Base-by-base conservation (phyloP, 495 filamentous ascomycete genomes). In the Neurospora sublineolata region DNA sequence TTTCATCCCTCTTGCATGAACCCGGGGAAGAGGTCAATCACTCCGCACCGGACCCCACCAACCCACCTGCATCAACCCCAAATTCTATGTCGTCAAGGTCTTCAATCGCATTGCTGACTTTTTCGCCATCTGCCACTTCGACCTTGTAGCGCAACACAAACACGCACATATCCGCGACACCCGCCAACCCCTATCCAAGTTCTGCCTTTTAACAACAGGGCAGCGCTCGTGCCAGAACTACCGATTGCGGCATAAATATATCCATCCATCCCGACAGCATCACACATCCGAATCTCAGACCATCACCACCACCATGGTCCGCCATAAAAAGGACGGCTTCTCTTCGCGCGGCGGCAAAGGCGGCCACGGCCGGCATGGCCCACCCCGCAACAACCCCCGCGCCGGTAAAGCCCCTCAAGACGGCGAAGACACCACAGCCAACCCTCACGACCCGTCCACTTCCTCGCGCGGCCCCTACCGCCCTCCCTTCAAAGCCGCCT, bases 321-420 rank as follows among this genome's bases (percentile, higher is more conserved):
- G 93, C 69, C 93, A 97, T 82, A 97, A 97, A 81, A 97, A 97
- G 84, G 93, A 97, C 82, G 88, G 88, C 78, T 91, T 92, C 80
- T 84, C 88, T 67, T 86, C 87, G 37, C 75, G 83, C 75, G 87
- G 89, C 77, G 89, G 89, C 77, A 92, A 90, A 80, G 88, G 89
- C 80, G 84, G 82, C 79, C 70, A 79, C 70, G 73, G 75, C 37
- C 77, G 78, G 6, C 78, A 77, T n/a, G n/a, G n/a, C 79, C 84
- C 77, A 37, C 82, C 83, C 74, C 76, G 68, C 69, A 72, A 42
- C 76, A 44, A 73, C 67, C 82, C 78, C 3, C 69, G 38, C 52
- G 23, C 23, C 52, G 23, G 23, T 23, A 52, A 67, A 16, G 40
- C 23, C 12, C 23, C 75, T 40, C 74, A 77, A 38, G 71, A 78